Conservation (phyloP, 2,329 filamentous ascomycete species). For the Xylaria sp. region DNA sequence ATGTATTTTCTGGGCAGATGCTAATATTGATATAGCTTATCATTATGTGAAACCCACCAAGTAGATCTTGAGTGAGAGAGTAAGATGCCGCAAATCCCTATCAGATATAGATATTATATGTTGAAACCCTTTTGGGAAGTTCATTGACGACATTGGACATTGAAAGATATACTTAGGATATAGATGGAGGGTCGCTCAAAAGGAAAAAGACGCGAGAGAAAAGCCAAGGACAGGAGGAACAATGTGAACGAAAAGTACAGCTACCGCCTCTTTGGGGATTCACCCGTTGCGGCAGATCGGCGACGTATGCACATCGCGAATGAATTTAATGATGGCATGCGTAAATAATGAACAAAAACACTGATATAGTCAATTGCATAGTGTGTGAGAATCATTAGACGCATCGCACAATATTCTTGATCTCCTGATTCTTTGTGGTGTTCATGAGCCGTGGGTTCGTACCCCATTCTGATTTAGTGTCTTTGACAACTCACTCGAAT, state of each 20-base stretch:
- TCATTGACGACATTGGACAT: background rate
- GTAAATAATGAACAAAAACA: background rate
- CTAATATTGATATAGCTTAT: constrained; percentile 37
- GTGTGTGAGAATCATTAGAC: background rate
- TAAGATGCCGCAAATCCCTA: background rate
- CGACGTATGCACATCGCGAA: constrained; percentile 4
- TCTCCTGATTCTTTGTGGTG: background rate
- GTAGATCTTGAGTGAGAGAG: background rate
- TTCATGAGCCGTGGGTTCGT: too few relatives aligned
- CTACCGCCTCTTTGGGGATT: background rate
- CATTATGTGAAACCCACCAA: constrained; percentile 32
- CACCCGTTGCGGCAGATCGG: background rate
- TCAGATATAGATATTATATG: constrained; percentile 13
- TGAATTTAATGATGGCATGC: constrained; percentile 4
- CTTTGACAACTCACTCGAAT: too few relatives aligned
- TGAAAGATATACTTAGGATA: constrained; percentile 4
- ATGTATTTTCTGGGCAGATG: background rate
- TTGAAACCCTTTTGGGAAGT: constrained; percentile 10
- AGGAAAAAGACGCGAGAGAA: background rate
- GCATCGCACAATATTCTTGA: background rate
- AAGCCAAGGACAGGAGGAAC: background rate
- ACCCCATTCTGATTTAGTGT: too few relatives aligned
- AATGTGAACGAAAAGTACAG: background rate
- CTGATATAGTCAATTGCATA: background rate
- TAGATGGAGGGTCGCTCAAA: background rate